Evolutionary conservation across 495 filamentous ascomycete genomes (phyloP).

Genomic region (Astrothelium macrocarpum): DNA sequence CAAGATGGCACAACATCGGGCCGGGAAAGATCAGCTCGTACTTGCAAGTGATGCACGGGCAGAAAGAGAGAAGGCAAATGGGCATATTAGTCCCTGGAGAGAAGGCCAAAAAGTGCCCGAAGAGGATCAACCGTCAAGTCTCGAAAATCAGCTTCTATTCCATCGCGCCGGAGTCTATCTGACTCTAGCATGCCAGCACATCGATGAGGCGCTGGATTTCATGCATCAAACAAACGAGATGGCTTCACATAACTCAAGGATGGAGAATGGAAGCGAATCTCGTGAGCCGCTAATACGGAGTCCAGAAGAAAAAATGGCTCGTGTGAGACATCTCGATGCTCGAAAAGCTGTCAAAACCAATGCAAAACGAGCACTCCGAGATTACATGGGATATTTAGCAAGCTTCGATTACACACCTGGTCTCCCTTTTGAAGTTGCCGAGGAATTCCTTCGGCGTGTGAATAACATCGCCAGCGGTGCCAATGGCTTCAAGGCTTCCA

Average conservation of each 20-base stretch:
- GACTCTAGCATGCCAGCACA: conserved; percentile 54
- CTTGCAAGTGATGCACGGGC: conserved; percentile 36
- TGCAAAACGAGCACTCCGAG: conserved; percentile 63
- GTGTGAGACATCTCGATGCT: conserved; percentile 43
- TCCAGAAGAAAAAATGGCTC: conserved; percentile 26
- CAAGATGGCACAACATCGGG: conserved; percentile 33
- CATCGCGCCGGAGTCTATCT: conserved; percentile 68
- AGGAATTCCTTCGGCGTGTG: conserved; percentile 58
- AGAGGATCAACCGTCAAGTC: conserved; percentile 60
- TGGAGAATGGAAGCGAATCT: conserved; percentile 24
- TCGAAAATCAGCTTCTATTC: conserved; percentile 65
- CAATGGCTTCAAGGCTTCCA: conserved; percentile 21
- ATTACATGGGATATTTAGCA: conserved; percentile 58
- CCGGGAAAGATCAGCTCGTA: conserved; percentile 38
- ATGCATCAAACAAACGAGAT: conserved; percentile 27
- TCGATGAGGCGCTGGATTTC: conserved; percentile 44
- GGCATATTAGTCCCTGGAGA: conserved; percentile 38
- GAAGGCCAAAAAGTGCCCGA: conserved; percentile 49
- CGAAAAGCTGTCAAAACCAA: conserved; percentile 56
- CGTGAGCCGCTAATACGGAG: conserved; percentile 15
- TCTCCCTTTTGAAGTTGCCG: conserved; percentile 49
- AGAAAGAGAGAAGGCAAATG: conserved; percentile 23
- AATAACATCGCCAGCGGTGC: conserved; percentile 42
- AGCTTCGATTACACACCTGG: conserved; percentile 70
- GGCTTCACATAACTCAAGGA: conserved; percentile 16